Base-by-base conservation (phyloP, 805 yeast species). In the Lachancea waltii region DNA sequence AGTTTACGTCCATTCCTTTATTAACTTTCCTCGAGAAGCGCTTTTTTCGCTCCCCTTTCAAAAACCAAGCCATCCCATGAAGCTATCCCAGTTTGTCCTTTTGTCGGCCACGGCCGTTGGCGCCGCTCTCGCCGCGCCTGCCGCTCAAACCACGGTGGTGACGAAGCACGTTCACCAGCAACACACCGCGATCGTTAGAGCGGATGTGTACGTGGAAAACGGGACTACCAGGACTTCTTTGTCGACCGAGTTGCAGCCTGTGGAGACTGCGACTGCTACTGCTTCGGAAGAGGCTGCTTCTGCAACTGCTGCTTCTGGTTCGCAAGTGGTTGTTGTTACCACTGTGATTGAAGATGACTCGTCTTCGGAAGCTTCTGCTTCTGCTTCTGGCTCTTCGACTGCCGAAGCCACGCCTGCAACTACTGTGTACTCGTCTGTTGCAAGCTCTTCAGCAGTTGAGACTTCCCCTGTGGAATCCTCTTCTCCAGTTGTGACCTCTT, bases 111-210 rank as follows among this genome's bases (percentile, higher is more conserved):
- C 53, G 9, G 47, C 51, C 28, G 52, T 45, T 19, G 40, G 45
- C n/a, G 48, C 56, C 26, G 53, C 48, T 24, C 49, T 34, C 7
- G 42, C 38, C 20, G 38, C 34, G 4, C 38, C 59, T 27, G 38
- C 38, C 7, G 58, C 56, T 17, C 52, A 35, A 8, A 56, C 55
- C 31, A 56, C 60, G 29, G 52, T n/a, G n/a, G n/a, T 54, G 42
- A 56, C 62, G 2, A 45, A 57, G 37, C 58, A 53, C 35, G 56
- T 46, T 16, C 58, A 54, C 31, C 34, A 46, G 16, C 42, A 45
- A 13, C 52, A 47, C 20, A 50, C 53, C 6, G 57, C 49, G n/a
- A 45, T 49, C 10, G 62, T 57, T 21, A 45, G 50, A 41, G 61
- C 56, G 37, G 21, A 42, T 7, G 50, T 58, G 5, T 50, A 44